Base-by-base conservation (phyloP, 805 yeast genomes). In the Brettanomyces sp. region DNA sequence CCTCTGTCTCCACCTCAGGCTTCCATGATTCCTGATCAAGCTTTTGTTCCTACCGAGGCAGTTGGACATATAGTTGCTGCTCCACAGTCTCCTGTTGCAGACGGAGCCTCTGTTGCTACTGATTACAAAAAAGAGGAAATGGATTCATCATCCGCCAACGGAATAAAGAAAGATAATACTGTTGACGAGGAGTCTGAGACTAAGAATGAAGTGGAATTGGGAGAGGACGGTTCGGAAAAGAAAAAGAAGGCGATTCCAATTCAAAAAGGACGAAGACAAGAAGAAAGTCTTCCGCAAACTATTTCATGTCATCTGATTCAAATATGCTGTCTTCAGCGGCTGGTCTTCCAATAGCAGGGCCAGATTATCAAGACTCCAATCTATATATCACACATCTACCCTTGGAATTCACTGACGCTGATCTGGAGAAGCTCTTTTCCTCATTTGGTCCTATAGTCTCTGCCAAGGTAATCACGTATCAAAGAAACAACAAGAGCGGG, bases 311-410 rank as follows among this genome's bases (percentile, higher is more conserved):
- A 8, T 54, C 59, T n/a, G 65, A 61, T 46, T 50, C 63, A 14
- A 60, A 56, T 41, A 36, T 55, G 36, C 55, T 56, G 25, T 53
- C 60, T 18, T 56, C 65, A 18, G 42, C 58, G 5, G 54, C 63
- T 4, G 65, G 73, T n/a, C 56, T 67, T 45, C 63, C 72, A 14
- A 55, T 70, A 7, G 72, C 74, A 3, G 73, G 74, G 0, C 73
- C 74, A 7, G 63, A 66, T 45, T 74, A 67, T 52, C 88, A 81
- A 58, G 88, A 82, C 53, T 78, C 88, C 4, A 85, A 85, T 60
- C 68, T 85, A 40, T 85, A 85, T 57, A 79, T 85, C 34, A 82
- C 79, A 49, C 78, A 79, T 56, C 63, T 85, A 36, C 82, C 85
- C 5, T 52, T 69, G 11, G 51, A 67, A 4, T 76, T 81, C 59